Conservation (phyloP, 805 yeast genomes). For the Komagataella pseudopastoris region DNA sequence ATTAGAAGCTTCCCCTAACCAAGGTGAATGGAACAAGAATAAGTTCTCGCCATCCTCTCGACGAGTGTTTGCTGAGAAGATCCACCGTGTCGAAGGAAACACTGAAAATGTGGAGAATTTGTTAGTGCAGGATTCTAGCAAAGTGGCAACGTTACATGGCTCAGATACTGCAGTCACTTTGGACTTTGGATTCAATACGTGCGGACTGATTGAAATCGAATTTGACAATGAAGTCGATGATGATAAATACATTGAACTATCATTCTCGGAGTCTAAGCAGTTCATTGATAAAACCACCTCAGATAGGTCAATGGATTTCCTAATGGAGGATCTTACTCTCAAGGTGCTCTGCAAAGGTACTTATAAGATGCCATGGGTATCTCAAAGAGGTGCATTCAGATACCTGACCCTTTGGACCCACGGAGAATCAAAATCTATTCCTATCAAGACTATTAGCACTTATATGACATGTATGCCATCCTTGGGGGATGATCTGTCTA, state of each 20-base stretch:
- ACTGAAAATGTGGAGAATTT: slow-evolving; percentile 1
- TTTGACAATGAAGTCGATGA: slow-evolving; percentile 2
- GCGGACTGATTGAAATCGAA: slow-evolving; percentile 4
- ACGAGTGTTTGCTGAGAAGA: slow-evolving; percentile 2
- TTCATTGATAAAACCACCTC: slow-evolving; percentile 3
- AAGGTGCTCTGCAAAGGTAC: slow-evolving; percentile 2
- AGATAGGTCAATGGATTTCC: slow-evolving; percentile 5
- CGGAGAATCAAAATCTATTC: neutral
- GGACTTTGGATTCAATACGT: slow-evolving; percentile 5
- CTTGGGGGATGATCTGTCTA: slow-evolving; percentile 3
- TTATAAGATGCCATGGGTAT: slow-evolving; percentile 2
- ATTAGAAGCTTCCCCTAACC: slow-evolving; percentile 3
- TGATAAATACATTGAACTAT: slow-evolving; percentile 2
- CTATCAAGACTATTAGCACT: slow-evolving; percentile 2
- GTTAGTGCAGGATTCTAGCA: neutral
- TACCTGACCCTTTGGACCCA: slow-evolving; percentile 4
- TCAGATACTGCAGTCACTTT: slow-evolving; percentile 3
- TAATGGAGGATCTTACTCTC: slow-evolving; percentile 4
- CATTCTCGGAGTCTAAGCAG: slow-evolving; percentile 3
- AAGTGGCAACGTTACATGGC: slow-evolving; percentile 2
- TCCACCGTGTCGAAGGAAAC: slow-evolving; percentile 2
- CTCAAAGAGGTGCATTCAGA: slow-evolving; percentile 5
- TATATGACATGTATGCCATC: slow-evolving; percentile 5
- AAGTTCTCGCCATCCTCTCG: slow-evolving; percentile 4
- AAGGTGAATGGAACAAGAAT: slow-evolving; percentile 5